phyloP scores from a whole-genome alignment of 192 early-diverging fungal species.

The Phycomyces nitens region DNA sequence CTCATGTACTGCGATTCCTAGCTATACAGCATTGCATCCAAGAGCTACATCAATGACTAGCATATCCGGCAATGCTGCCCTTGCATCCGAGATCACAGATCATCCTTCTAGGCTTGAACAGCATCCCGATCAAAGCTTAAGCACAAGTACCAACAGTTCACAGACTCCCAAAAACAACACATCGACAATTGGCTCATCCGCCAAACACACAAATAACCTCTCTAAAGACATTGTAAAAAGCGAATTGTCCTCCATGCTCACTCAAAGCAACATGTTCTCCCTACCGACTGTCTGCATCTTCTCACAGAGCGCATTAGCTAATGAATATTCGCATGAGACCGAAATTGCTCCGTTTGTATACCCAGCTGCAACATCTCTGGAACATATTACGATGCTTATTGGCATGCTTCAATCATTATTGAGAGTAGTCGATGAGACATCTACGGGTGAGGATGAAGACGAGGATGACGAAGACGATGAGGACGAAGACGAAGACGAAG shows the following conservation, averaged over 20 bases:
- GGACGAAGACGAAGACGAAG: neutral
- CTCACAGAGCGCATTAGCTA: conserved; percentile 1
- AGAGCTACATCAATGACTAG: neutral
- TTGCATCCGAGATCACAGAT: neutral
- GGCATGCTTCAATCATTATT: conserved; percentile 1
- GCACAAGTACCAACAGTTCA: neutral
- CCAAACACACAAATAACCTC: neutral
- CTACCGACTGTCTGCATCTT: conserved; percentile 4
- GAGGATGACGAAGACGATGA: neutral
- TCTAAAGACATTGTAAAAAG: neutral
- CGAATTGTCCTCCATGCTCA: neutral
- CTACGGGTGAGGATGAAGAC: neutral
- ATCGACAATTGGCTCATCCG: neutral
- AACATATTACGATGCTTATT: conserved; percentile 9
- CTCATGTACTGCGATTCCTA: neutral
- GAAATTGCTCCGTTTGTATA: neutral
- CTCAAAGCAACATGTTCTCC: neutral
- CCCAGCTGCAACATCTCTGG: neutral
- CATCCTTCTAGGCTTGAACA: neutral
- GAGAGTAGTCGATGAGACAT: conserved; percentile 5
- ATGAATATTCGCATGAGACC: neutral
- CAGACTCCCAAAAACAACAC: neutral
- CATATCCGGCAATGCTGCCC: neutral
- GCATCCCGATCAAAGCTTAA: neutral
- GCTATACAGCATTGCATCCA: neutral